Percentiles rank a stretch among this genome's conserved stretches.
Conservation (phyloP, 169 alveolate genomes). For the Eimeria tenella region DNA sequence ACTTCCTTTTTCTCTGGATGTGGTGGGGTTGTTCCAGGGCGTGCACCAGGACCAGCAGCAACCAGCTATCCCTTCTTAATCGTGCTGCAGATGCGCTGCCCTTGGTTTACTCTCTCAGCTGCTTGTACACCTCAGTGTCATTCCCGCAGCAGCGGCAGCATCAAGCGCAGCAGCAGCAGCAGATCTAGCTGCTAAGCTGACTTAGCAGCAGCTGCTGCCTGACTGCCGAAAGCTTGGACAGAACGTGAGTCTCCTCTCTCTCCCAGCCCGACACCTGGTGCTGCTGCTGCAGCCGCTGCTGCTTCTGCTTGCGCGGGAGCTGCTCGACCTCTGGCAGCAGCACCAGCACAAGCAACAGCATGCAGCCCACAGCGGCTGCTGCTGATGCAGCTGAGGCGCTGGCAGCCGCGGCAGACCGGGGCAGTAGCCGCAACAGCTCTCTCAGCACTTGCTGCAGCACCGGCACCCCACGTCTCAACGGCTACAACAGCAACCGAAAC, state of each 20-base stretch:
- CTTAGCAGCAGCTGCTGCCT: neutral
- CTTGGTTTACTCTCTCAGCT: neutral
- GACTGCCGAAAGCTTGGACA: neutral
- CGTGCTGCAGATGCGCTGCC: neutral
- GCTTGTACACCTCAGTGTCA: neutral
- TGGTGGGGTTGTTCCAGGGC: neutral
- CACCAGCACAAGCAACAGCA: neutral
- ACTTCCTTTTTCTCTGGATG: neutral
- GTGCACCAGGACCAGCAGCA: neutral
- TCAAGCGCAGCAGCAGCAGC: neutral
- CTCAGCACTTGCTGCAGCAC: conserved; percentile 16
- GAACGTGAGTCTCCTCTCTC: neutral
- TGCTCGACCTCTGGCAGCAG: neutral
- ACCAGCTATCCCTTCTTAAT: neutral
- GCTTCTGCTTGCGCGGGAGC: neutral
- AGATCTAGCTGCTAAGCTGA: neutral
- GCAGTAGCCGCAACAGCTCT: neutral
- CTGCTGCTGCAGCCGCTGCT: neutral
- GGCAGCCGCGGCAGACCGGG: neutral
- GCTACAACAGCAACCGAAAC: neutral
- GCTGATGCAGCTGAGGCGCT: conserved; percentile 7
- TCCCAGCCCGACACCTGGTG: no score
- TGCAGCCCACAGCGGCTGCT: conserved; percentile 21
- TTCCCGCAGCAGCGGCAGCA: neutral
- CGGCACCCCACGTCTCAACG: neutral